Base-by-base conservation (phyloP, 108 stramenopile species). In the Cyclotella choctawhatcheeana region DNA sequence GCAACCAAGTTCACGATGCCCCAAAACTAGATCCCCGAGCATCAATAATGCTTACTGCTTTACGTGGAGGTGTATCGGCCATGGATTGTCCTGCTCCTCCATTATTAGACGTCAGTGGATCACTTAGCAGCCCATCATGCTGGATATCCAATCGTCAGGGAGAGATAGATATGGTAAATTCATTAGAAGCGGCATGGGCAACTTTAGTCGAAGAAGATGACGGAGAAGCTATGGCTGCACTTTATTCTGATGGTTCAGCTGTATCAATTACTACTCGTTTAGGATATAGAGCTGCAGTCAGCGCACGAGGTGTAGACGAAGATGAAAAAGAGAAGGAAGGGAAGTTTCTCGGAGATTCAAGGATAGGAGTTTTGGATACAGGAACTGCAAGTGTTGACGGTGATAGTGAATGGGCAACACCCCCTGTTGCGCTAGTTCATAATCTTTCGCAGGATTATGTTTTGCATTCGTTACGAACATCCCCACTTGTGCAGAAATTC, bases 261-360 rank as follows among this genome's bases (percentile, higher is more conserved):
- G 51, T 89, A 0, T 84, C 84, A 5, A 30, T 86, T 24, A 80
- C 87, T 0, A 58, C 60, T 25, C 68, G 88, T n/a, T 58, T 92
- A 53, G 89, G 92, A 27, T 93, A 93, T 85, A 85, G 92, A 45
- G 71, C 74, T 3, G 62, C 86, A 10, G 60, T 63, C 55, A 20
- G 37, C 27, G 31, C 50, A 30, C 26, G 73, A 20, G 55, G 13
- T 35, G 45, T 17, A 22, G 35, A 32, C 22, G 37, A 54, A 6
- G 77, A 78, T 66, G 64, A 32, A 1, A 45, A 43, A 21, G 77
- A 78, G 33, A 25, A 35, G 40, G 79, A 80, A 55, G 69, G 48
- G 2, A 35, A n/a, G 44, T 76, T 81, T 64, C 44, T 35, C 17
- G 81, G 65, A 24, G 76, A 82, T 47, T 48, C 65, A n/a, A 44